Base-by-base conservation (phyloP, 2,329 filamentous ascomycete genomes). In the Penicillium sp. region DNA sequence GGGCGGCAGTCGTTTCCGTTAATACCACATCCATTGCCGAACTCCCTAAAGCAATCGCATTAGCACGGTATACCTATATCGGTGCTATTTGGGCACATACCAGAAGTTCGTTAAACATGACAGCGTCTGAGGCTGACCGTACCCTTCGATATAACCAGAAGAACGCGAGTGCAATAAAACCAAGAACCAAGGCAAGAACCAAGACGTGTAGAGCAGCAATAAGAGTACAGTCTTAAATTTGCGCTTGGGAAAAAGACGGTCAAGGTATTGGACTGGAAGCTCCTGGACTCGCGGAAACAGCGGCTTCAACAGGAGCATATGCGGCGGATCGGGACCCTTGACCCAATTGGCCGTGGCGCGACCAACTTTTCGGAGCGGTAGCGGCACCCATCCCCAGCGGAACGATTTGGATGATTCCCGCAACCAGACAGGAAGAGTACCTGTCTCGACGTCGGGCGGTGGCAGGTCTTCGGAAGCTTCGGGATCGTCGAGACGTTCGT, bases 1-100 rank as follows among this genome's bases (percentile, higher is more conserved):
- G 81, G 81, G 34, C 80, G 77, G 62, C 81, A 84, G 52, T 80
- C 74, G 37, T 81, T 79, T 38, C 81, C 82, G 60, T 84, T 80
- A 4, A 82, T 60, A 10, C 81, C 81, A 63, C 81, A 84, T 39
- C 68, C 67, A 54, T 79, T 80, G 23, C 72, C 76, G 42, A 63
- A 60, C 29, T 68, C 62, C 75, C 75, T 78, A 37, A 7, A 56
- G 29, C 46, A 53, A 37, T 61, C 41, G 7, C 0, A 42, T 60
- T 47, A 60, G 60, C 46, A 16, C 29, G 7, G 32, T 16, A 35
- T 4, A 48, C 38, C 16, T n/a, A 31, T 0, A n/a, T 29, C 13
- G 13, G 12, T 16, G 40, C 9, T 12, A 27, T 27, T 16, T 32
- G 44, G 7, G 39, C 6, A 58, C 65, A 35, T 60, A 77, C 78